Conservation (phyloP, 2,329 filamentous ascomycete genomes). For the Fusarium oligoseptatum region DNA sequence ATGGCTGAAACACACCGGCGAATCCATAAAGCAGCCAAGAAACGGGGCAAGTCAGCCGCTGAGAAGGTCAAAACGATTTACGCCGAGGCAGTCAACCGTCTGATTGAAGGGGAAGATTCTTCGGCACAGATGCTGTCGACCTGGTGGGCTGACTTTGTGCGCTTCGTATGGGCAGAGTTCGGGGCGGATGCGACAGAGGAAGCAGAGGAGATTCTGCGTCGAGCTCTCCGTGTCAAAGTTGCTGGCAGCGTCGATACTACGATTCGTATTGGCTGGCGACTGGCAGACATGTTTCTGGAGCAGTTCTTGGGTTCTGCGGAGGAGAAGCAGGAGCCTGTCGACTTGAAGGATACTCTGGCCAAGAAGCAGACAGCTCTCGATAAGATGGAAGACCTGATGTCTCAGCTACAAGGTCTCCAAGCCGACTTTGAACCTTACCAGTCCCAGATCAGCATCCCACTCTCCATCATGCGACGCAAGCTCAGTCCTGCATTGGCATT, state of each 20-base stretch:
- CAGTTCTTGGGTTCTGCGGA: not conserved
- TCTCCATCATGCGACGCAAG: not conserved
- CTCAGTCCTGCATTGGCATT: not conserved
- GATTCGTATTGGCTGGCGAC: not conserved
- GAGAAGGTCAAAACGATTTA: not conserved
- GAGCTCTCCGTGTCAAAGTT: not conserved
- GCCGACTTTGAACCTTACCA: not conserved
- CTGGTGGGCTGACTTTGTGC: not conserved
- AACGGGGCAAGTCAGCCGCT: not conserved
- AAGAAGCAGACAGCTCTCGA: not conserved
- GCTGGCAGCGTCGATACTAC: not conserved
- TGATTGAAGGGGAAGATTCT: not conserved
- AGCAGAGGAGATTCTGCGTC: not conserved
- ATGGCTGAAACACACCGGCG: not conserved
- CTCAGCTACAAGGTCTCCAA: not conserved
- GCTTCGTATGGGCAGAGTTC: not conserved
- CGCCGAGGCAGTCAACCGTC: not conserved
- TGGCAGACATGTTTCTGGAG: not conserved
- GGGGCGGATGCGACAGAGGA: not conserved
- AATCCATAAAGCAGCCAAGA: not conserved
- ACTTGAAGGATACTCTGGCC: not conserved
- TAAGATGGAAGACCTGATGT: not conserved
- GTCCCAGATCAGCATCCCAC: not conserved
- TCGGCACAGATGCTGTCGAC: not conserved
- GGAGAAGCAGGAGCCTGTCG: not conserved